phyloP scores from a whole-genome alignment of 2,329 filamentous ascomycete species.

The Diaporthe batatas region DNA sequence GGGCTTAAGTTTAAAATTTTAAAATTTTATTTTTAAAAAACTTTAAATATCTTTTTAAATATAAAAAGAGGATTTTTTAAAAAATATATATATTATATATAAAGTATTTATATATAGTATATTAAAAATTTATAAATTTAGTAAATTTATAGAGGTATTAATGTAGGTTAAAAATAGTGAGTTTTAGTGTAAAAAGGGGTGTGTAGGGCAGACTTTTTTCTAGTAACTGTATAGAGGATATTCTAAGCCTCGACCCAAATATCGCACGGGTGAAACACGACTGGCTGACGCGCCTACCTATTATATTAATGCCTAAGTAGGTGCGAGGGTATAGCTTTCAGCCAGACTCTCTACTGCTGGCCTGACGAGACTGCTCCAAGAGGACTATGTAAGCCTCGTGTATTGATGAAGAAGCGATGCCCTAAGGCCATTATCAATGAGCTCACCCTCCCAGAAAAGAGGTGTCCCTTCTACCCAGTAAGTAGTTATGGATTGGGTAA shows the following conservation, averaged over 20 bases:
- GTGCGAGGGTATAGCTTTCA: slow-evolving; percentile 13
- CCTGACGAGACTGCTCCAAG: slow-evolving; percentile 7
- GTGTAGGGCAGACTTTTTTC: no score
- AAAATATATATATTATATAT: no score
- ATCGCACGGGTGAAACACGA: not conserved
- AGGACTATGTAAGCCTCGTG: not conserved
- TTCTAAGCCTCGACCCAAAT: slow-evolving; percentile 12
- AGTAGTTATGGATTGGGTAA: slow-evolving; percentile 12
- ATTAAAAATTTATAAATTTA: no score
- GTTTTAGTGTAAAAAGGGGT: no score
- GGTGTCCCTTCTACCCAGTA: not conserved
- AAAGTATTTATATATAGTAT: no score
- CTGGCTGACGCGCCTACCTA: not conserved
- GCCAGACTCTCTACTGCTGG: slow-evolving; percentile 14
- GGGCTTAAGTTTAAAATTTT: no score
- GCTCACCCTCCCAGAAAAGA: not conserved
- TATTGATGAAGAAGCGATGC: not conserved
- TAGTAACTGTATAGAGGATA: not conserved
- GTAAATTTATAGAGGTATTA: no score
- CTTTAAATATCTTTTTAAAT: no score
- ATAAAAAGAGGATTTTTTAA: no score
- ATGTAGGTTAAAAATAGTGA: no score
- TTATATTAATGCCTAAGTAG: not conserved
- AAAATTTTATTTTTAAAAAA: no score
- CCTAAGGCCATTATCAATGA: slow-evolving; percentile 4